Evolutionary conservation across 2,329 filamentous ascomycete genomes (phyloP), one percentile per base, ranked within the genome.

Genomic region (Cylindrodendrum hubeiense): DNA sequence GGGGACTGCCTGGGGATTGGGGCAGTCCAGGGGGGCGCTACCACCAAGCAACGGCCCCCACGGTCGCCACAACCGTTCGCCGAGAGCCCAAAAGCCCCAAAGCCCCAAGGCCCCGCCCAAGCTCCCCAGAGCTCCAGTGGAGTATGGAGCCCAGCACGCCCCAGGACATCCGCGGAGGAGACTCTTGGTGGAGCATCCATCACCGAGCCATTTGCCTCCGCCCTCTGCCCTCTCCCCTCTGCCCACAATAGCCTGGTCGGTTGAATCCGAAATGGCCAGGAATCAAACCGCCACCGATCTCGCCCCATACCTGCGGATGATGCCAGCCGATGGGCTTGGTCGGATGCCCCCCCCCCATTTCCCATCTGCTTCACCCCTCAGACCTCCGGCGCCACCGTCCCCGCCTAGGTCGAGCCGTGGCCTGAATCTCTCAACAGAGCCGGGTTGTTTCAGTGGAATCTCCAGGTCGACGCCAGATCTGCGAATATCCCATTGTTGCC

Each of bases 1-100:
- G 71, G 71, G 34, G 60, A 60, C 55, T n/a, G 41, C 50, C 43
- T 49, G 54, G 53, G 60, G 53, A 56, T 58, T 63, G 50, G 47
- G 52, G 44, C 22, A 39, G 53, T 52, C 47, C 39, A 63, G 53
- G 53, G 54, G 49, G 50, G 30, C 49, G 46, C 34, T 33, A 72
- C 67, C 71, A 74, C 67, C 71, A 69, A 71, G 71, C 71, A 74
- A 73, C 71, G 71, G 71, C 68, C 70, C 61, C 57, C 49, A 53
- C 57, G 49, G 39, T 39, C 33, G 30, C 57, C 49, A 60, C 19
- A 64, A 63, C 61, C 47, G 61, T 39, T 64, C 61, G 54, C 50
- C 43, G 41, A 50, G 55, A n/a, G 54, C 55, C 61, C 28, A 54
- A 50, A 39, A 41, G 41, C 52, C 41, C 60, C 47, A 59, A 59